Evolutionary conservation across 163 green algal genomes (phyloP).

Genomic region (Coccomyxa subellipsoidea): DNA sequence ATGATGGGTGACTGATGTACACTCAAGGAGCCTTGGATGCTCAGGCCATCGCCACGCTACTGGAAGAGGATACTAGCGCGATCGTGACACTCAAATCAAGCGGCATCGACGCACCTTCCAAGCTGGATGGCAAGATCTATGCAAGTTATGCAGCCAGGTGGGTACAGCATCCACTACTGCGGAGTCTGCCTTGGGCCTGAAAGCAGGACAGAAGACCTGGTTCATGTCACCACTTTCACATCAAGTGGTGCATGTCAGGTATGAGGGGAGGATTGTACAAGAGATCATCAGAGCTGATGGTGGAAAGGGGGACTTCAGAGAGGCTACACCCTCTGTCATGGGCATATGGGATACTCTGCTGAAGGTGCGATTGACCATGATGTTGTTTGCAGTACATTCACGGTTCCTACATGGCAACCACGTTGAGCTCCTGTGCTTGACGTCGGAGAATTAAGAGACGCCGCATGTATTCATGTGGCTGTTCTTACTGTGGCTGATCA

Average conservation of each 20-base stretch:
- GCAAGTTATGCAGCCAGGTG: conserved; percentile 69
- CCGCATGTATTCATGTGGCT: no score
- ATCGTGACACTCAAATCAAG: conserved; percentile 72
- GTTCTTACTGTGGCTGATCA: background rate
- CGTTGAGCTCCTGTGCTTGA: background rate
- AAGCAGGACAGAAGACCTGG: background rate
- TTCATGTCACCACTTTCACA: background rate
- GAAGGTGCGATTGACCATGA: conserved; percentile 25
- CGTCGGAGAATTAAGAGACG: no score
- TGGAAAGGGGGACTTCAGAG: conserved; percentile 70
- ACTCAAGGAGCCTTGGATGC: background rate
- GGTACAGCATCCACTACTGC: background rate
- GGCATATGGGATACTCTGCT: conserved; percentile 80
- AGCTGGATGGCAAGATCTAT: conserved; percentile 82
- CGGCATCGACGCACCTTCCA: conserved; percentile 60
- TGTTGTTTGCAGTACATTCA: background rate
- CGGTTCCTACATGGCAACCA: background rate
- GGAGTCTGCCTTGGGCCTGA: background rate
- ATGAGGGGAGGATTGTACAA: conserved; percentile 85
- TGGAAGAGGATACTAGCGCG: conserved; percentile 57
- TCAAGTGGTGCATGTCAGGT: conserved; percentile 39
- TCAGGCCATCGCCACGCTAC: conserved; percentile 35
- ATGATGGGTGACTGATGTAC: background rate
- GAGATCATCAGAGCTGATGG: conserved; percentile 73
- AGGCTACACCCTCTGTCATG: conserved; percentile 68